Conservation (phyloP, 192 early-diverging fungal genomes). For the Gryganskiella cystojenkinii region DNA sequence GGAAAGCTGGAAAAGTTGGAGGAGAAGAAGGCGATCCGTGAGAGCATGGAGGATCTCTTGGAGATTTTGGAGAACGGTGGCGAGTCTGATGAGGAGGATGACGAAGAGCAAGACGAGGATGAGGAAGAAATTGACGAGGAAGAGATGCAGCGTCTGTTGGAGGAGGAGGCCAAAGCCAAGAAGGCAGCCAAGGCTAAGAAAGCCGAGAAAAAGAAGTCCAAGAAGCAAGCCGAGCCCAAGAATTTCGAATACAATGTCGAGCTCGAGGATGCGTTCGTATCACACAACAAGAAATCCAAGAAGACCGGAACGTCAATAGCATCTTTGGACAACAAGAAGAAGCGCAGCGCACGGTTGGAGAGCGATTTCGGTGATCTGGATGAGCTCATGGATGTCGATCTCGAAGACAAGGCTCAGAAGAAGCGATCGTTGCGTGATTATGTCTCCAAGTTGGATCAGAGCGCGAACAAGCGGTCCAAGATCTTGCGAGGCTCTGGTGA, state of each 20-base stretch:
- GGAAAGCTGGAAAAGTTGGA: conserved; percentile 75
- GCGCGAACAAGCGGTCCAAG: conserved; percentile 54
- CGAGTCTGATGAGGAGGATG: conserved; percentile 49
- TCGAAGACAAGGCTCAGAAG: conserved; percentile 82
- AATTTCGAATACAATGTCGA: conserved; percentile 44
- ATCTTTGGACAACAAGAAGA: conserved; percentile 31
- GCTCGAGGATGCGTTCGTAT: conserved; percentile 49
- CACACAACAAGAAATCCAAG: conserved; percentile 45
- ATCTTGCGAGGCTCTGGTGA: conserved; percentile 68
- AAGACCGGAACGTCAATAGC: conserved; percentile 45
- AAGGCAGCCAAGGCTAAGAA: conserved; percentile 36
- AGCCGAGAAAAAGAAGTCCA: conserved; percentile 2
- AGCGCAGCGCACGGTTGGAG: conserved; percentile 24
- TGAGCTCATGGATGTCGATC: conserved; percentile 77
- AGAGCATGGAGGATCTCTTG: conserved; percentile 61
- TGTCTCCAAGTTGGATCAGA: conserved; percentile 73
- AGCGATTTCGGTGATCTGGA: conserved; percentile 85
- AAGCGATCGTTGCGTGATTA: conserved; percentile 69
- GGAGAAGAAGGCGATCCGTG: conserved; percentile 56
- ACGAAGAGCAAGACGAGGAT: conserved; percentile 22
- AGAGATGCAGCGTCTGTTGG: conserved; percentile 11
- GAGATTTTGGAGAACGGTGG: conserved; percentile 57
- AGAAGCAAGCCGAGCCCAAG: conserved; percentile 12
- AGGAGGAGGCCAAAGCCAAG: conserved; percentile 37
- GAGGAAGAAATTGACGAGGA: conserved; percentile 4